A percentile compares a stretch with the other conserved stretches of the same genome.
Conservation (phyloP, 202 grass and related monocot genomes). For the Saccharum hybrid region DNA sequence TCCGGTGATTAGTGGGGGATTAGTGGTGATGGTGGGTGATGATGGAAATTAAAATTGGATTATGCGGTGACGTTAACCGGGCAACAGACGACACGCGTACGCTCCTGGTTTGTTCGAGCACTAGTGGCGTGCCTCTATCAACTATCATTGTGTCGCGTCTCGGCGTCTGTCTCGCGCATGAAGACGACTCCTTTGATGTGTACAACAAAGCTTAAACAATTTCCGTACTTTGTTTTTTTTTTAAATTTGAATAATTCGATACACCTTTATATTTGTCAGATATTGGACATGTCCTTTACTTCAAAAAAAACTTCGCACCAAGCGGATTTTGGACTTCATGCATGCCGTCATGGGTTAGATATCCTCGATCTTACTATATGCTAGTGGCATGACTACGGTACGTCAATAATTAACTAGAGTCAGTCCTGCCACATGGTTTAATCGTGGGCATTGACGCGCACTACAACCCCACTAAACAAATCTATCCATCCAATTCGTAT, state of each 20-base stretch:
- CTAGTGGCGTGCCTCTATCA: background rate
- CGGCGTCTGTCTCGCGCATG: background rate
- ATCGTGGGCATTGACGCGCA: background rate
- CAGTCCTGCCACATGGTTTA: background rate
- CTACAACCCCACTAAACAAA: background rate
- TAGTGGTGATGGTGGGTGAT: constrained; percentile 19
- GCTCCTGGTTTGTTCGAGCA: background rate
- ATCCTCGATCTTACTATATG: no score
- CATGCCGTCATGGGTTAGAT: no score
- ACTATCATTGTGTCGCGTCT: background rate
- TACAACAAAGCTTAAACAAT: no score
- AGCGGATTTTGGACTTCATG: no score
- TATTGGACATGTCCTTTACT: no score
- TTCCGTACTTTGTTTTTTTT: no score
- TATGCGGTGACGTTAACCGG: constrained; percentile 11
- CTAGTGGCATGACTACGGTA: no score
- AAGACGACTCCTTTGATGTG: background rate
- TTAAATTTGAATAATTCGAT: no score
- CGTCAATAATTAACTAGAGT: no score
- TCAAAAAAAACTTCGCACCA: no score
- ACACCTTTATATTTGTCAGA: no score
- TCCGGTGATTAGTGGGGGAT: background rate
- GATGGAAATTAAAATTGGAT: background rate
- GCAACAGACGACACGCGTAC: constrained; percentile 29
- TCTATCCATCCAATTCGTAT: background rate